Evolutionary conservation across 2,329 filamentous ascomycete species (phyloP).

Genomic region (Xylaria sp.): DNA sequence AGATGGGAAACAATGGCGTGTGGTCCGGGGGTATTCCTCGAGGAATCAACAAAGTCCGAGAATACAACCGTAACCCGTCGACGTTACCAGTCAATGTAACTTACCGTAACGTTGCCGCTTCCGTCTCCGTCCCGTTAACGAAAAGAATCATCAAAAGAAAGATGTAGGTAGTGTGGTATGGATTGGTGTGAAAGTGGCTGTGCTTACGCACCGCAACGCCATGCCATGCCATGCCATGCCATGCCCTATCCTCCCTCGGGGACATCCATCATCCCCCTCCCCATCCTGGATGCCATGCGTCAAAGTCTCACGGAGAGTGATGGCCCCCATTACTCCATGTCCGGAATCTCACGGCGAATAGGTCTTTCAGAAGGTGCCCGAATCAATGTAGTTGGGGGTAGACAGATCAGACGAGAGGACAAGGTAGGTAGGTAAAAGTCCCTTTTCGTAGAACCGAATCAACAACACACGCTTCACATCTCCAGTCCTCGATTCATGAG

Average conservation of each 20-base stretch:
- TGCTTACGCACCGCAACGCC: not conserved
- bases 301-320: not conserved
- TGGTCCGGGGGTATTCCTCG: too few relatives aligned
- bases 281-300: not conserved
- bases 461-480: constrained; percentile 11
- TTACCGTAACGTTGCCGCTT: not conserved
- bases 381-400: not conserved
- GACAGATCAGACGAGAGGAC: not conserved
- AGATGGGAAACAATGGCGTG: too few relatives aligned
- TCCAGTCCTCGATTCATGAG: not conserved
- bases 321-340: not conserved
- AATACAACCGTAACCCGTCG: too few relatives aligned
- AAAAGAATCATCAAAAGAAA: not conserved
- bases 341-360: not conserved
- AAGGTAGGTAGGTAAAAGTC: not conserved
- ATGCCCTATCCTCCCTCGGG: not conserved
- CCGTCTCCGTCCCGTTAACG: not conserved
- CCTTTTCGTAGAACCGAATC: constrained; percentile 10
- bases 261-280: not conserved
- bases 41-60: too few relatives aligned
- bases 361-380: not conserved
- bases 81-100: not conserved
- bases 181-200: not conserved
- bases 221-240: not conserved
- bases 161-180: not conserved